Evolutionary conservation across 1,139 yeast genomes (phyloP).

Genomic region (Meyerozyma guilliermondii): DNA sequence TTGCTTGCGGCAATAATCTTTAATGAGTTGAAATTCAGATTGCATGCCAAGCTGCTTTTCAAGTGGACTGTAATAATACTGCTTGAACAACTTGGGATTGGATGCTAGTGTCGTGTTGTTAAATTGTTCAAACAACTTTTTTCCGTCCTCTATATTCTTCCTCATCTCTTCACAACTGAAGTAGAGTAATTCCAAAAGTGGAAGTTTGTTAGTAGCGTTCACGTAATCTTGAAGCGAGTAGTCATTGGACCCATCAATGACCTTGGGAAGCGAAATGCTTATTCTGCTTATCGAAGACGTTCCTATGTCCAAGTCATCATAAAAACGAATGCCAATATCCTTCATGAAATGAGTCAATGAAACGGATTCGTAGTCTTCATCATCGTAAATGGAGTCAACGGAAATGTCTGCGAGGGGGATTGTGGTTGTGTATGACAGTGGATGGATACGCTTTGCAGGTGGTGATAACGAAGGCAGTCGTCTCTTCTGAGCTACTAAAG

Average conservation of each 20-base stretch:
- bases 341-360: conserved; percentile 38
- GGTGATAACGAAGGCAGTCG: conserved; percentile 5
- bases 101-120: conserved; percentile 39
- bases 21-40: conserved; percentile 39
- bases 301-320: conserved; percentile 45
- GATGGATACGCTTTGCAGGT: conserved; percentile 2
- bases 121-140: conserved; percentile 37
- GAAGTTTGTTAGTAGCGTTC: conserved; percentile 25
- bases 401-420: conserved; percentile 28
- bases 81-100: conserved; percentile 46
- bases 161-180: conserved; percentile 50
- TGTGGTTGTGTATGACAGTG: conserved; percentile 14
- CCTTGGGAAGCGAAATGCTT: conserved; percentile 15
- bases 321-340: conserved; percentile 47
- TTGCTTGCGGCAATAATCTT: conserved; percentile 45
- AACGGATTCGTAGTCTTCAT: conserved; percentile 26
- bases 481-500: neutral
- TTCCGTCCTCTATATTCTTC: conserved; percentile 47
- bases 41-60: conserved; percentile 36
- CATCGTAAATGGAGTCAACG: conserved; percentile 8
- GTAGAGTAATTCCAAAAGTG: conserved; percentile 41
- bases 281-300: conserved; percentile 20
- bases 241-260: conserved; percentile 6
- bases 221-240: conserved; percentile 24
- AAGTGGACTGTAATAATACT: conserved; percentile 35